Conservation (phyloP, 176 grass and related monocot genomes). For the Cenchrus fungigraminus region DNA sequence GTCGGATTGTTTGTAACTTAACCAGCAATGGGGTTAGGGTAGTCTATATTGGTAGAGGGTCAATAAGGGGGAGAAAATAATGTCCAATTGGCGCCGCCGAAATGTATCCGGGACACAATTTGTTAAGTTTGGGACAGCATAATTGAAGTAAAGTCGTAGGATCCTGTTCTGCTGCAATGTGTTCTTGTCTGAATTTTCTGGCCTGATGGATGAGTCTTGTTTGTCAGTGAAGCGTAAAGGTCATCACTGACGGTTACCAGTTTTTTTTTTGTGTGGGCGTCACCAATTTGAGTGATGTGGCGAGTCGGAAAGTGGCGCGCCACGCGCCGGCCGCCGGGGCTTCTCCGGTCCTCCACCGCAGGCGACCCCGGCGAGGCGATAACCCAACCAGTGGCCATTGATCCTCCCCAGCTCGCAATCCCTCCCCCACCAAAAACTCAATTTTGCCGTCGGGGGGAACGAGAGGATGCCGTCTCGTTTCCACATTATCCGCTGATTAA, state of each 20-base stretch:
- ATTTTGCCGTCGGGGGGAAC: too few relatives aligned
- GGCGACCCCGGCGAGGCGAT: constrained; percentile 22
- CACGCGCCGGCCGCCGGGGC: too few relatives aligned
- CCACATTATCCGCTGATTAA: constrained; percentile 41
- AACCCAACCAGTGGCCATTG: constrained; percentile 54
- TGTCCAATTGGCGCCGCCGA: neutral
- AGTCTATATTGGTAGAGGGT: neutral
- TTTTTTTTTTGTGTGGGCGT: neutral
- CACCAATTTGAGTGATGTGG: neutral
- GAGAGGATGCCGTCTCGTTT: neutral
- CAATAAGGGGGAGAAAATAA: too few relatives aligned
- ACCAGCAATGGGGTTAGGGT: constrained; percentile 27
- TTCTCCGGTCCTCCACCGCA: constrained; percentile 42
- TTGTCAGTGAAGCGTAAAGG: neutral
- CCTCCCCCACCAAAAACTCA: too few relatives aligned
- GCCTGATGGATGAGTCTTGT: neutral
- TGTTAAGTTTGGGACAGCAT: constrained; percentile 39
- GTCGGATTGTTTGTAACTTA: constrained; percentile 35
- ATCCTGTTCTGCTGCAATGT: neutral
- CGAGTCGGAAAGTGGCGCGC: neutral
- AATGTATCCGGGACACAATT: constrained; percentile 14
- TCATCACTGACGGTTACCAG: neutral
- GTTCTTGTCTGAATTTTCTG: neutral
- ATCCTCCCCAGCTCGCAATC: constrained; percentile 33
- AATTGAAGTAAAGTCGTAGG: constrained; percentile 24